A percentile compares a stretch with the other conserved stretches of the same genome.
phyloP scores from a whole-genome alignment of 208 protist genomes.

The Crithidia thermophila region DNA sequence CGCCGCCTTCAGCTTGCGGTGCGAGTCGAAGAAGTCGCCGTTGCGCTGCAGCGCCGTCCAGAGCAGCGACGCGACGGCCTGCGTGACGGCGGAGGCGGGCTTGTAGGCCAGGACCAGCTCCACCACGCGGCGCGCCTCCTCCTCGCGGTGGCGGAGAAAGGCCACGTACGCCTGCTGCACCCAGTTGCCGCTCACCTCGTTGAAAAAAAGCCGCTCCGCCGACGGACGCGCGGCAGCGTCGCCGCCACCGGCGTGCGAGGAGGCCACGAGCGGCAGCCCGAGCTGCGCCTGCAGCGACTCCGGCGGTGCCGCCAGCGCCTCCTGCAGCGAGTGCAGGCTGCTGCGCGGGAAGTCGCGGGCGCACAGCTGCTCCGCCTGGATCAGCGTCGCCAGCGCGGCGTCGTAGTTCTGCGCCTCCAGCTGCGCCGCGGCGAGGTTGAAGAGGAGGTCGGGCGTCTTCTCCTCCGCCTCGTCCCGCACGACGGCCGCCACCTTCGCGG shows the following conservation, averaged over 20 bases:
- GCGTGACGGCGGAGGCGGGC: constrained; percentile 60
- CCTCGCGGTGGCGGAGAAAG: constrained; percentile 50
- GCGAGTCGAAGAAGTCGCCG: constrained; percentile 74
- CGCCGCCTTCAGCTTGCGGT: constrained; percentile 65
- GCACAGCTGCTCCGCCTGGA: constrained; percentile 69
- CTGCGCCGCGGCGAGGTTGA: constrained; percentile 79
- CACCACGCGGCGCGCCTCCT: constrained; percentile 48
- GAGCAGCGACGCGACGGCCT: constrained; percentile 74
- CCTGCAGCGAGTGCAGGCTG: constrained; percentile 47
- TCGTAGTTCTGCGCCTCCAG: constrained; percentile 59
- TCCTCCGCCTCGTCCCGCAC: constrained; percentile 53
- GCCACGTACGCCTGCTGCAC: constrained; percentile 81
- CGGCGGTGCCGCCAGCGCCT: constrained; percentile 42
- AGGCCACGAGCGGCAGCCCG: constrained; percentile 17
- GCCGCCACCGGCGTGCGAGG: background rate
- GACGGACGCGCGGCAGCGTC: constrained; percentile 1
- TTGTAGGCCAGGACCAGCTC: constrained; percentile 56
- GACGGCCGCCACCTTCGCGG: constrained; percentile 45
- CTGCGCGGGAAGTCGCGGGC: constrained; percentile 48
- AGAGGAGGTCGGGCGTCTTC: constrained; percentile 73
- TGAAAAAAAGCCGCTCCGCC: constrained; percentile 75
- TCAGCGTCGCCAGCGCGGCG: constrained; percentile 53
- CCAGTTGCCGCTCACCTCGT: constrained; percentile 80
- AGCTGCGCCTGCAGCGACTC: constrained; percentile 37
- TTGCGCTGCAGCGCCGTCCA: constrained; percentile 60